Percentiles rank a stretch among this genome's conserved stretches.
These are phyloP conservation scores for Fraxinus baroniana DNA, from an alignment of 305 asterid species.

Conservation along the genomic window DNA sequence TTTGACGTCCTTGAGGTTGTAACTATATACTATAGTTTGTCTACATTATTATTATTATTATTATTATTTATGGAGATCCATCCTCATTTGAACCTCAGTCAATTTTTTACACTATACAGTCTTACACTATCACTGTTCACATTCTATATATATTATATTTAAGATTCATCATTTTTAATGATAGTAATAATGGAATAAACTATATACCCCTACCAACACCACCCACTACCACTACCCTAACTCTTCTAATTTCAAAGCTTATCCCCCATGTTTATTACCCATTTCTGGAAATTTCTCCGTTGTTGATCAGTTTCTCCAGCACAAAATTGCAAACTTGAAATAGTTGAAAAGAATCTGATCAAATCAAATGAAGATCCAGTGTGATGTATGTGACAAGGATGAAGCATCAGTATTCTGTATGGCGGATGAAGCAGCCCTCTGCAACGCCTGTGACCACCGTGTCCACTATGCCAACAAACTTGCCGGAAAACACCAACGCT, in stretches of 20 bases:
- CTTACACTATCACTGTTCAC: background rate
- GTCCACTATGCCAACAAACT: constrained; percentile 98
- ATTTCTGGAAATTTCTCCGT: constrained; percentile 11
- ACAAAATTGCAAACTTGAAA: background rate
- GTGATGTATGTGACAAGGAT: constrained; percentile 72
- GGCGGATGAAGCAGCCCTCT: constrained; percentile 90
- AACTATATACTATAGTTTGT: background rate
- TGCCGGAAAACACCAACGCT: constrained; percentile 83
- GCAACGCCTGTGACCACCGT: constrained; percentile 85
- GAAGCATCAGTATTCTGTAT: constrained; percentile 67
- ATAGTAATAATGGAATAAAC: constrained; percentile 23
- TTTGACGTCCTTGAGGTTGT: background rate
- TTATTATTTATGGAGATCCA: background rate
- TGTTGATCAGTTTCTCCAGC: background rate
- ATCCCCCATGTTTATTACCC: background rate
- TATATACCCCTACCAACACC: background rate
- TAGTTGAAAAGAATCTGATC: background rate
- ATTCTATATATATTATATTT: background rate
- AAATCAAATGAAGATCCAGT: constrained; percentile 75
- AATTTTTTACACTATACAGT: background rate
- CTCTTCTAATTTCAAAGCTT: constrained; percentile 29
- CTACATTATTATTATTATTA: too few relatives aligned
- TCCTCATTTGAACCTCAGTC: background rate
- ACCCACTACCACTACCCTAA: background rate
- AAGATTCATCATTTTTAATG: constrained; percentile 22